Conservation (phyloP, 2,329 filamentous ascomycete species). For the Fusarium sp. region DNA sequence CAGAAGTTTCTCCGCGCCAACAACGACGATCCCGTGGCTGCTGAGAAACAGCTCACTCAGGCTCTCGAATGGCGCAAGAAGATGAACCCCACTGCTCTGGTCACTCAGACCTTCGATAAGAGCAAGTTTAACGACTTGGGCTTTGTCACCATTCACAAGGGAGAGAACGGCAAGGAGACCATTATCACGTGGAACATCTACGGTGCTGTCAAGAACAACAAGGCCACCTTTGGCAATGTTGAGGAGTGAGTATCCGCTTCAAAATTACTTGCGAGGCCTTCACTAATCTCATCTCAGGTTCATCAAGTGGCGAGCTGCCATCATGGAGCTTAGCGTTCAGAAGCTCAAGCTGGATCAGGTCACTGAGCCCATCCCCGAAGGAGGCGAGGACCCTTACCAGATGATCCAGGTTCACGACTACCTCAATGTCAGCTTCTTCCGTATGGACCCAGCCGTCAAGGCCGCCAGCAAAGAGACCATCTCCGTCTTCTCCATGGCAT, state of each 20-base stretch:
- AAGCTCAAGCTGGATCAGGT: conserved; percentile 80
- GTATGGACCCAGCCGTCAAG: conserved; percentile 83
- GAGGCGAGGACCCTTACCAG: conserved; percentile 86
- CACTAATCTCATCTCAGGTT: conserved; percentile 70
- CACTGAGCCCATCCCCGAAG: conserved; percentile 79
- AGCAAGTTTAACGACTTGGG: conserved; percentile 84
- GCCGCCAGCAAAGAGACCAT: conserved; percentile 86
- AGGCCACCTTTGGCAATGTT: conserved; percentile 86
- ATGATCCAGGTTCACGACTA: conserved; percentile 97
- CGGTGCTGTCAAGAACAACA: conserved; percentile 85
- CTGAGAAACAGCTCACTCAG: conserved; percentile 82
- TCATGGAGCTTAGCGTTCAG: conserved; percentile 89
- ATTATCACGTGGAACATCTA: conserved; percentile 96
- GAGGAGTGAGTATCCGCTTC: conserved; percentile 74
- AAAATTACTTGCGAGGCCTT: background rate
- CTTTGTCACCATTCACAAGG: conserved; percentile 81
- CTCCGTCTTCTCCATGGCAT: conserved; percentile 83
- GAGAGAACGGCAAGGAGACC: conserved; percentile 69
- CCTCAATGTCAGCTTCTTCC: conserved; percentile 87
- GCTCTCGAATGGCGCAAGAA: conserved; percentile 88
- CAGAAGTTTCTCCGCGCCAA: conserved; percentile 97
- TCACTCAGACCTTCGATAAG: conserved; percentile 74
- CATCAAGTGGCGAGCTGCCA: conserved; percentile 87
- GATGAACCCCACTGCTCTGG: conserved; percentile 78
- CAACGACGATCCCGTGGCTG: conserved; percentile 79